These are phyloP conservation scores for Chrysoporthe deuterocubensis DNA, from an alignment of 2,329 filamentous ascomycete species.

Conservation along the genomic window DNA sequence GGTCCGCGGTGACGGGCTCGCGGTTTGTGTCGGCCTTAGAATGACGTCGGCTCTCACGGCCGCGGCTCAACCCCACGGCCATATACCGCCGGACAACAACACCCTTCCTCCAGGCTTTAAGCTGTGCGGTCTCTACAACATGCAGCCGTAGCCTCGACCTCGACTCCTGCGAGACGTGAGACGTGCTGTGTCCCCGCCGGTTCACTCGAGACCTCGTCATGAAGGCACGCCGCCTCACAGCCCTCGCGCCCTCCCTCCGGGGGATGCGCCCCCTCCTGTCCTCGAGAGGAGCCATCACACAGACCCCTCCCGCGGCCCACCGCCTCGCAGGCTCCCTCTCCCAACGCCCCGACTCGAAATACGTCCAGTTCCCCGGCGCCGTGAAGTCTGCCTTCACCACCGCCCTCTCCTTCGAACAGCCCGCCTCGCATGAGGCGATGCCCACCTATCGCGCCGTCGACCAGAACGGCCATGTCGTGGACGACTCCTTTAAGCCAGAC, in stretches of 20 bases:
- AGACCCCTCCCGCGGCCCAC: constrained; percentile 31
- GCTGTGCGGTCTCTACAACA: not conserved
- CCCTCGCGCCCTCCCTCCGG: constrained; percentile 21
- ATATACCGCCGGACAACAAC: constrained; percentile 7
- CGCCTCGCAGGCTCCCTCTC: constrained; percentile 55
- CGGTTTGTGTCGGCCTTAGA: constrained; percentile 29
- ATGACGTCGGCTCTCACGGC: constrained; percentile 16
- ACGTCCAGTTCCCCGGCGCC: constrained; percentile 86
- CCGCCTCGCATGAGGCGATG: constrained; percentile 74
- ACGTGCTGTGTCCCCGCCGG: not conserved
- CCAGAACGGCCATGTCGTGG: constrained; percentile 83
- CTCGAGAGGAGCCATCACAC: constrained; percentile 12
- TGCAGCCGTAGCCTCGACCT: not conserved
- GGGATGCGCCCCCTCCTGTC: constrained; percentile 28
- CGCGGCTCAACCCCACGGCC: constrained; percentile 11
- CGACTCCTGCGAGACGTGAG: not conserved
- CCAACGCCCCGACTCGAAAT: constrained; percentile 58
- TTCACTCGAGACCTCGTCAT: constrained; percentile 15
- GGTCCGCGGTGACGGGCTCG: constrained; percentile 3
- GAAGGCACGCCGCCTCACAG: constrained; percentile 28
- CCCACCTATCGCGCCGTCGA: constrained; percentile 92
- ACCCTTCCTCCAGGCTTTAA: not conserved
- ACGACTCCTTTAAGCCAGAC: constrained; percentile 70
- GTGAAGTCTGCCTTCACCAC: constrained; percentile 92
- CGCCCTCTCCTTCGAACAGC: constrained; percentile 75